Base-by-base conservation (phyloP, 495 filamentous ascomycete genomes). In the Astrothelium macrocarpum region DNA sequence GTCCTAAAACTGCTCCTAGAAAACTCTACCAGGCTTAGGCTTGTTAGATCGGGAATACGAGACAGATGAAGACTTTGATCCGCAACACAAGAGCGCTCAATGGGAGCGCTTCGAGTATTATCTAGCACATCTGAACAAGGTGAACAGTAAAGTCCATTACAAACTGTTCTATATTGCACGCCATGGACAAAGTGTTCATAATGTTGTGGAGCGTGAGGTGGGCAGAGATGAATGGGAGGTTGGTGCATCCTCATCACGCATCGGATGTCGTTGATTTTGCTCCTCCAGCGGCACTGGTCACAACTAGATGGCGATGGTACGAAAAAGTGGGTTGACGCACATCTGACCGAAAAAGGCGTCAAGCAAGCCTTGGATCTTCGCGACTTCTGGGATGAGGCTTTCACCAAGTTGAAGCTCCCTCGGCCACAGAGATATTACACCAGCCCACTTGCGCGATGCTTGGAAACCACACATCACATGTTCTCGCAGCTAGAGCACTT, bases 31-130 rank as follows among this genome's bases (percentile, higher is more conserved):
- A 56, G 87, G 88, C 63, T 88, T 88, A 68, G 87, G 87, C 53
- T 77, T 88, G 53, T 80, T 87, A 68, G 75, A 81, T 66, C 80
- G 80, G 59, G 69, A 76, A 4, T 87, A 87, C 70, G 71, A 75
- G 1, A 75, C 76, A 11, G 80, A 85, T 62, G 70, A 5, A 9
- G 36, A 42, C 18, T 42, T 42, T 16, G 36, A 42, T 42, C 36
- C 36, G 10, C 36, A 42, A 10, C 36, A 16, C 18, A 16, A 42
- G 18, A 42, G 18, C 9, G 9, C 36, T 16, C 36, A 42, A 42
- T 75, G 74, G 74, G 65, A 69, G 53, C 59, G 70, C n/a, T 75
- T 75, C 45, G 69, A 61, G 28, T 49, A 53, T 1, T 66, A 66
- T 36, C 65, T 74, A 1, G 11, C 58, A 3, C 14, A 62, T 26